These are phyloP conservation scores for Auriscalpium vulgare DNA, from an alignment of 768 basidiomycete genomes.

Conservation along the genomic window DNA sequence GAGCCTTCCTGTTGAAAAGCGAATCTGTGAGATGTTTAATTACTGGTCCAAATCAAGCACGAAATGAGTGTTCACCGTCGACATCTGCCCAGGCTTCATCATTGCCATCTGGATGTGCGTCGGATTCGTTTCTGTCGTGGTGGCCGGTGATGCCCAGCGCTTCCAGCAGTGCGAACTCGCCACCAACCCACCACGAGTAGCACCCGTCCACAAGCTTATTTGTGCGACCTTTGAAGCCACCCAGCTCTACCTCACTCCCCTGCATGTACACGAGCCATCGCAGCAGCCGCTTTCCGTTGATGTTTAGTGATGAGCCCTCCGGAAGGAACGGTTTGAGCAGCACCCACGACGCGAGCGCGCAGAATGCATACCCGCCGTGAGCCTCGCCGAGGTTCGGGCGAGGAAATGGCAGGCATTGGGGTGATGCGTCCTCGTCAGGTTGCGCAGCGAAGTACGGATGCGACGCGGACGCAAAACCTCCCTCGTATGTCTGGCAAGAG, in stretches of 20 bases:
- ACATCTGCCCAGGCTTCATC: constrained; percentile 61
- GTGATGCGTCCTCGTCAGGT: background rate
- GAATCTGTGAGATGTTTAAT: constrained; percentile 26
- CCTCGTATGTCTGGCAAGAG: constrained; percentile 95
- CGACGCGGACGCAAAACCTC: constrained; percentile 81
- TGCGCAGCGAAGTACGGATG: constrained; percentile 48
- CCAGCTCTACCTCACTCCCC: constrained; percentile 72
- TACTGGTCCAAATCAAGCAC: background rate
- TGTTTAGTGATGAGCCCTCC: constrained; percentile 25
- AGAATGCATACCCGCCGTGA: constrained; percentile 97
- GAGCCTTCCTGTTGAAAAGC: constrained; percentile 52
- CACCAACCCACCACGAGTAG: constrained; percentile 99
- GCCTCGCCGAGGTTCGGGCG: constrained; percentile 88
- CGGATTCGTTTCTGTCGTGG: constrained; percentile 37
- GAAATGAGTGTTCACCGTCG: constrained; percentile 42
- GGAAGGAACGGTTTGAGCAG: constrained; percentile 55
- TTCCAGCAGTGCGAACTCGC: constrained; percentile 73
- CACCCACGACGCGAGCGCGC: constrained; percentile 79
- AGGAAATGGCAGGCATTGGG: constrained; percentile 27
- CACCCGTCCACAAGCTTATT: constrained; percentile 99
- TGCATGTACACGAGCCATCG: constrained; percentile 88
- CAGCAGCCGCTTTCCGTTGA: constrained; percentile 55
- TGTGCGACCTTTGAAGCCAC: constrained; percentile 88
- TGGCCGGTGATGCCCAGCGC: constrained; percentile 37
- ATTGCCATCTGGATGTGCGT: constrained; percentile 8